Conservation (phyloP, 2,329 filamentous ascomycete genomes). For the Aaosphaeria arxii region DNA sequence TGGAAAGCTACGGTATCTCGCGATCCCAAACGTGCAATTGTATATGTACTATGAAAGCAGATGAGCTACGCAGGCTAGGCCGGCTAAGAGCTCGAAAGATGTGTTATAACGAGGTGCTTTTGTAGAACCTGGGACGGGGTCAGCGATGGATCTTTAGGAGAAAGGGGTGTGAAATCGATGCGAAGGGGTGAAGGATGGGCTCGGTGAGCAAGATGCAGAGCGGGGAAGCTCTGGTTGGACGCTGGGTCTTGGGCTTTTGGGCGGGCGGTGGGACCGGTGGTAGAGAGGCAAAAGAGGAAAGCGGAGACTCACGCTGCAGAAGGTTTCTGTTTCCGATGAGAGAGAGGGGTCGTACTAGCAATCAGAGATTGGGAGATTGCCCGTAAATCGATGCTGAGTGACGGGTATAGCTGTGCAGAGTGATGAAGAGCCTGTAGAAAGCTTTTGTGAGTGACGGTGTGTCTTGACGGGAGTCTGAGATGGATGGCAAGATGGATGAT, state of each 20-base stretch:
- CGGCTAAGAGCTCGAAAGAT: constrained; percentile 18
- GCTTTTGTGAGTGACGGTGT: no score
- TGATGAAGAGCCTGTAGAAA: constrained; percentile 4
- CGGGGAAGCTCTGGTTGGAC: constrained; percentile 8
- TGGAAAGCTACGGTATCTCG: constrained; percentile 19
- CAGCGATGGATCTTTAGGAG: constrained; percentile 9
- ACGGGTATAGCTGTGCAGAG: constrained; percentile 25
- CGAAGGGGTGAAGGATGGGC: constrained; percentile 6
- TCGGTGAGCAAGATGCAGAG: constrained; percentile 5
- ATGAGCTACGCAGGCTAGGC: constrained; percentile 17
- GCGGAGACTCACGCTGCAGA: neutral
- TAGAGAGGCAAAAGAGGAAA: neutral
- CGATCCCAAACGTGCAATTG: constrained; percentile 17
- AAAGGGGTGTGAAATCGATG: neutral
- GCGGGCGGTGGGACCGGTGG: constrained; percentile 15
- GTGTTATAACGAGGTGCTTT: constrained; percentile 7
- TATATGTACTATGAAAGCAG: constrained; percentile 20
- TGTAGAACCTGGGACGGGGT: constrained; percentile 22
- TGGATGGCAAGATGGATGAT: constrained; percentile 16
- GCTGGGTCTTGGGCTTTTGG: neutral
- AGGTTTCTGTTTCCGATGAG: neutral
- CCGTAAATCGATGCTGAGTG: constrained; percentile 25
- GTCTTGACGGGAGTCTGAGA: no score
- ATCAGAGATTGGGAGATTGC: constrained; percentile 11
- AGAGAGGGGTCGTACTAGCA: constrained; percentile 7